Evolutionary conservation across 345 rosid species (phyloP).

Genomic region (Ceriops zippeliana): DNA sequence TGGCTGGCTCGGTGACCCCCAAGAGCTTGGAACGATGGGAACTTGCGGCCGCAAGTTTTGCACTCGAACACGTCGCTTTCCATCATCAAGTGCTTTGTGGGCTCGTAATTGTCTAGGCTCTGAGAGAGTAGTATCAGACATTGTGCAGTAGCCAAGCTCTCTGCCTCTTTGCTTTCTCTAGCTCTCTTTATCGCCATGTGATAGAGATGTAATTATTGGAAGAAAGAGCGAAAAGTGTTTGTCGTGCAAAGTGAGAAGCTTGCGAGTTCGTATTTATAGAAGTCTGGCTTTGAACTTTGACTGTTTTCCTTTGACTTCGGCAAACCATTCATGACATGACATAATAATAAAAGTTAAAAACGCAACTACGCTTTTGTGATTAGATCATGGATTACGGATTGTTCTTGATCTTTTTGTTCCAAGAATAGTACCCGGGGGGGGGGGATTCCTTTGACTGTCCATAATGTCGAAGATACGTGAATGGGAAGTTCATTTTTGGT

Average conservation of each 20-base stretch:
- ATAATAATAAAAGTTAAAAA: no score
- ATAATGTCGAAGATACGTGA: no score
- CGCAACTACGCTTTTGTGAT: background rate
- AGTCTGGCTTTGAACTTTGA: constrained; percentile 2
- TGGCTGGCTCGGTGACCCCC: constrained; percentile 84
- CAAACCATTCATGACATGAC: background rate
- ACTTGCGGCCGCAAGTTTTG: constrained; percentile 61
- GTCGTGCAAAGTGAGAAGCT: background rate
- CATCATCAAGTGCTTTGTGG: constrained; percentile 4
- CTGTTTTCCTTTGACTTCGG: constrained; percentile 5
- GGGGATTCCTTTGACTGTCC: no score
- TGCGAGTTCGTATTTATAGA: constrained; percentile 6
- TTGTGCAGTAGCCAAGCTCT: constrained; percentile 43
- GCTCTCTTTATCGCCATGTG: constrained; percentile 42
- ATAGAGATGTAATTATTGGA: background rate
- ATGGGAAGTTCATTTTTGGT: no score
- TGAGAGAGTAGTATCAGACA: constrained; percentile 45
- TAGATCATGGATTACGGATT: background rate
- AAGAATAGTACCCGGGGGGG: background rate
- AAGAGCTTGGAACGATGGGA: constrained; percentile 70
- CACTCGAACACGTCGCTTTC: constrained; percentile 36
- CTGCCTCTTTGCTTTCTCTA: constrained; percentile 34
- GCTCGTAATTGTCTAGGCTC: constrained; percentile 21
- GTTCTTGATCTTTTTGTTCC: constrained; percentile 2
- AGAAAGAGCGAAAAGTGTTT: background rate